phyloP scores from a whole-genome alignment of 2,329 filamentous ascomycete genomes.

The Aphanocladium album region DNA sequence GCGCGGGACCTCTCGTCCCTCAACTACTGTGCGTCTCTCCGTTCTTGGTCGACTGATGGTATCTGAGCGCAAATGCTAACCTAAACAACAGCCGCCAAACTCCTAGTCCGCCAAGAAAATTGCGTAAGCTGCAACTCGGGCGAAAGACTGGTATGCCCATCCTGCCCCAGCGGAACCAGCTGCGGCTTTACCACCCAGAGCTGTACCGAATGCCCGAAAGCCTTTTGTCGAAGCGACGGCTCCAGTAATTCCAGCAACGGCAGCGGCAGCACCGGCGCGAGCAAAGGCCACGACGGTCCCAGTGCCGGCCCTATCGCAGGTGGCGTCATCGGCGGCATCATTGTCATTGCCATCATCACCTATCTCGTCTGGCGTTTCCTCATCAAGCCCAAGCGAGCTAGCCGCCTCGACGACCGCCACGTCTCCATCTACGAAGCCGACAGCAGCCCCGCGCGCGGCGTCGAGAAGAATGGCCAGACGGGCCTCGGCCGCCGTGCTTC shows the following conservation, averaged over 20 bases:
- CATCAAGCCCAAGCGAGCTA: conserved; percentile 72
- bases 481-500: conserved; percentile 59
- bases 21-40: conserved; percentile 7
- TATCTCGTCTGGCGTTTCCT: conserved; percentile 86
- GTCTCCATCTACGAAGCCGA: conserved; percentile 53
- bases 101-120: conserved; percentile 35
- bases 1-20: conserved; percentile 8
- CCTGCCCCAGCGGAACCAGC: conserved; percentile 35
- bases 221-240: conserved; percentile 38
- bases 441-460: conserved; percentile 36
- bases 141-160: conserved; percentile 39
- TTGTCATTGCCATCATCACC: conserved; percentile 65
- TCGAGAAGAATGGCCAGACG: conserved; percentile 43
- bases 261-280: conserved; percentile 30
- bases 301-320: conserved; percentile 85
- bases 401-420: conserved; percentile 24
- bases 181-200: conserved; percentile 42
- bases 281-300: conserved; percentile 40
- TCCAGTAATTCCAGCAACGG: conserved; percentile 15
- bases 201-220: conserved; percentile 43
- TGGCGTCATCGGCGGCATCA: conserved; percentile 80
- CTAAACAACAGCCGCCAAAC: conserved; percentile 15
- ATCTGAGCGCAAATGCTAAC: not conserved
- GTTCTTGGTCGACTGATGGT: not conserved
- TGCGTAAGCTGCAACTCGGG: conserved; percentile 44